Evolutionary conservation across 2,329 filamentous ascomycete genomes (phyloP).

Genomic region (Colletotrichum musicola): DNA sequence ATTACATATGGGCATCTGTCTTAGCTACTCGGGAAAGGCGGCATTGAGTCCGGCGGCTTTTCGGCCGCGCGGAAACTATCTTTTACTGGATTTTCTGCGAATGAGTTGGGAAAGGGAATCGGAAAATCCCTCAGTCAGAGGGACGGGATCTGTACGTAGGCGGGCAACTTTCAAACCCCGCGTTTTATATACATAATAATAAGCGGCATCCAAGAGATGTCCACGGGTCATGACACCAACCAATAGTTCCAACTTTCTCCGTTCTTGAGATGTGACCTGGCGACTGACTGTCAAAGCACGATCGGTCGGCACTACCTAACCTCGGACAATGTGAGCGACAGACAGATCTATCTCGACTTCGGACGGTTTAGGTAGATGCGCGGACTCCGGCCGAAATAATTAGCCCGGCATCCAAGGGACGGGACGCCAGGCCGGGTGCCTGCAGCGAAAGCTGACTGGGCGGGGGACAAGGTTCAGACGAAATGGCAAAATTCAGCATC

Average conservation of each 20-base stretch:
- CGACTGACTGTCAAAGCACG: background rate
- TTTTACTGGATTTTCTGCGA: slow-evolving; percentile 19
- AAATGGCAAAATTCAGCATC: background rate
- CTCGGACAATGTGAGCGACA: background rate
- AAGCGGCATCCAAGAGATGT: slow-evolving; percentile 29
- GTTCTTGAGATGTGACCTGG: no score
- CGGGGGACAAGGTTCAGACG: background rate
- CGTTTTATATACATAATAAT: slow-evolving; percentile 37
- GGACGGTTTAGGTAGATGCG: slow-evolving; percentile 11
- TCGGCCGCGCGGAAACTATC: slow-evolving; percentile 20
- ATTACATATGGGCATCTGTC: slow-evolving; percentile 33
- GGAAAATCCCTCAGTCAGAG: slow-evolving; percentile 13
- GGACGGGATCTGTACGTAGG: slow-evolving; percentile 21
- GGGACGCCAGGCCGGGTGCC: background rate
- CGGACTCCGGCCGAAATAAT: background rate
- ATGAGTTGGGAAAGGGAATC: slow-evolving; percentile 22
- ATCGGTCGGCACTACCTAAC: background rate
- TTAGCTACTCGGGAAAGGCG: slow-evolving; percentile 23
- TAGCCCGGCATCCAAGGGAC: no score
- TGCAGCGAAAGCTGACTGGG: background rate
- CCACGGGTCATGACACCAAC: slow-evolving; percentile 14
- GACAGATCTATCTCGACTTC: background rate
- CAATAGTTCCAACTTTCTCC: background rate
- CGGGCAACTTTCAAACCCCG: slow-evolving; percentile 11
- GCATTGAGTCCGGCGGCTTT: slow-evolving; percentile 24